Conservation (phyloP, 208 protist genomes). For the Crithidia thermophila region DNA sequence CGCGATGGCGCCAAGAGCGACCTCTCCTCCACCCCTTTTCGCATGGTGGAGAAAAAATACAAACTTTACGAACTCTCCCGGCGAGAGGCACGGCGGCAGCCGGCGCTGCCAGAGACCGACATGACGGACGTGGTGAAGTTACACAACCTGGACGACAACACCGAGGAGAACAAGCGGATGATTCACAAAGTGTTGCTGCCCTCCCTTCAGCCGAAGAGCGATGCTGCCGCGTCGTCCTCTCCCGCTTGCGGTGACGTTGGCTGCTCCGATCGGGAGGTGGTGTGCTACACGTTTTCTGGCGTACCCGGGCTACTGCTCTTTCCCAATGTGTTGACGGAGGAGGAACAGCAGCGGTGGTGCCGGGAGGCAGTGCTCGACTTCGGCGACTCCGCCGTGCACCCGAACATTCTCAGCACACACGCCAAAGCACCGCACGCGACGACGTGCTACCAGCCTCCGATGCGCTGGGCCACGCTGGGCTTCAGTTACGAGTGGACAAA, state of each 20-base stretch:
- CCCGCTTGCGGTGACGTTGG: neutral
- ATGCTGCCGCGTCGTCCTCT: neutral
- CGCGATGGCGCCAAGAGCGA: conserved; percentile 13
- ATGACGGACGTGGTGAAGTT: conserved; percentile 73
- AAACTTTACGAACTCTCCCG: conserved; percentile 70
- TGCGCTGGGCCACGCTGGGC: conserved; percentile 91
- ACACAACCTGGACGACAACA: conserved; percentile 55
- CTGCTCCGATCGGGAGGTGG: neutral
- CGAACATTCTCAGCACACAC: conserved; percentile 87
- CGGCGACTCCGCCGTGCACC: conserved; percentile 59
- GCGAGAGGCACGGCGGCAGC: conserved; percentile 37
- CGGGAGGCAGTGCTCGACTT: conserved; percentile 62
- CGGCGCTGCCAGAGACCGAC: conserved; percentile 36
- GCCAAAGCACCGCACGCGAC: conserved; percentile 56
- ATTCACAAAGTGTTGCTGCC: conserved; percentile 43
- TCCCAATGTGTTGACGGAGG: conserved; percentile 43
- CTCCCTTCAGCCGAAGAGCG: neutral
- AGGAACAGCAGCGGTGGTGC: conserved; percentile 63
- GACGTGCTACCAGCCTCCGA: conserved; percentile 73
- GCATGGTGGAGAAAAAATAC: conserved; percentile 61
- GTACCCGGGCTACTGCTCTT: conserved; percentile 80
- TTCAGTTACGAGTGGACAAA: conserved; percentile 90
- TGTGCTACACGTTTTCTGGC: conserved; percentile 72
- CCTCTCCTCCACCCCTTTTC: conserved; percentile 49
- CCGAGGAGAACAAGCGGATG: conserved; percentile 37